Evolutionary conservation across 2,329 filamentous ascomycete genomes (phyloP).

Genomic region (Aspergillus arachidicola): DNA sequence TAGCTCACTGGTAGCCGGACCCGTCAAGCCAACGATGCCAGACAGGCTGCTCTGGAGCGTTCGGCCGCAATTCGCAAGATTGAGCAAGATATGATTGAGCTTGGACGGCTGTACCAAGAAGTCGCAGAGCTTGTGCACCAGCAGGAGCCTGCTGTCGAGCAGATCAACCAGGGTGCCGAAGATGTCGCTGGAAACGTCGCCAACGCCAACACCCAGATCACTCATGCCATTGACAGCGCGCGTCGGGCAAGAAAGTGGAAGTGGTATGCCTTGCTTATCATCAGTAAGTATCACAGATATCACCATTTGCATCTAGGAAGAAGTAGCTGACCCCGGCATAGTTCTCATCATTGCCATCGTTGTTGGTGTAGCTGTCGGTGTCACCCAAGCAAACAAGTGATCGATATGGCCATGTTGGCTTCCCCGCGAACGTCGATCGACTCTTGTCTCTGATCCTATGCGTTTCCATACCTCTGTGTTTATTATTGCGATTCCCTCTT

Average conservation of each 20-base stretch:
- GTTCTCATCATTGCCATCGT: conserved; percentile 59
- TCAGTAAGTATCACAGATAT: conserved; percentile 50
- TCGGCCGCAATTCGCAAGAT: conserved; percentile 90
- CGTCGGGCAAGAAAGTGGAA: conserved; percentile 85
- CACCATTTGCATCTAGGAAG: too few species aligned
- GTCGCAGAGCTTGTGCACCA: conserved; percentile 83
- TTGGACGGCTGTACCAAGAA: conserved; percentile 85
- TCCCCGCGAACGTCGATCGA: not conserved
- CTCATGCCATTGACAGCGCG: conserved; percentile 78
- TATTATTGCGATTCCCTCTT: conserved; percentile 7
- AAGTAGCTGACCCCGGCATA: conserved; percentile 26
- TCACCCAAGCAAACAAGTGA: conserved; percentile 40
- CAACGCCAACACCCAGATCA: conserved; percentile 82
- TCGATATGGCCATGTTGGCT: not conserved
- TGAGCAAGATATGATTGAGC: conserved; percentile 83
- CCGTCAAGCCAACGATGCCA: conserved; percentile 77
- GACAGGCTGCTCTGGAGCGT: conserved; percentile 75
- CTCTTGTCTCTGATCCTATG: not conserved
- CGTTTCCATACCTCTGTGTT: not conserved
- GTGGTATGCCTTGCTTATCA: conserved; percentile 89
- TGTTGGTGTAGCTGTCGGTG: conserved; percentile 53
- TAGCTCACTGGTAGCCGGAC: conserved; percentile 52
- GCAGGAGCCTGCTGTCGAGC: conserved; percentile 77
- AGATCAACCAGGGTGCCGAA: conserved; percentile 85
- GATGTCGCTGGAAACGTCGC: conserved; percentile 82